A percentile compares a stretch with the other conserved stretches of the same genome.
phyloP scores from a whole-genome alignment of 108 stramenopile species.

The Epithemia pelagica region DNA sequence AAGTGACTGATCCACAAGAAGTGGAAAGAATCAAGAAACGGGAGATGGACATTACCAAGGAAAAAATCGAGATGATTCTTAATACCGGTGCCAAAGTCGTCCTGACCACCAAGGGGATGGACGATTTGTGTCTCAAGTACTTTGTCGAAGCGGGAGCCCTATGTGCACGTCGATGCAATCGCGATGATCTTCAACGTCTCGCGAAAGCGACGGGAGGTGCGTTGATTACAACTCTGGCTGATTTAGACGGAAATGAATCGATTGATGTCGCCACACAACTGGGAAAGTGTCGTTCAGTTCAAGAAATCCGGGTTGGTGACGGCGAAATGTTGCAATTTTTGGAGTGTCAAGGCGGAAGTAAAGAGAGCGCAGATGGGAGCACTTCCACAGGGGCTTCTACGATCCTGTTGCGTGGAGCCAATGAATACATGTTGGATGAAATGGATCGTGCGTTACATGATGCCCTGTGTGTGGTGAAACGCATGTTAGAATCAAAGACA shows the following conservation, averaged over 20 bases:
- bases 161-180: conserved; percentile 89
- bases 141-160: conserved; percentile 98
- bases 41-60: conserved; percentile 99
- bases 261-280: conserved; percentile 83
- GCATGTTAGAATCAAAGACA: conserved; percentile 95
- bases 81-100: conserved; percentile 95
- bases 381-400: conserved; percentile 84
- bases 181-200: conserved; percentile 96
- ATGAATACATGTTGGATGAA: conserved; percentile 99
- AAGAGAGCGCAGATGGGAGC: conserved; percentile 73
- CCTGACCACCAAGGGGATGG: conserved; percentile 98
- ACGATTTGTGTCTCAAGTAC: conserved; percentile 99
- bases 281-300: conserved; percentile 85
- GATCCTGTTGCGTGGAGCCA: conserved; percentile 97
- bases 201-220: conserved; percentile 98
- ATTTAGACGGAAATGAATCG: conserved; percentile 97
- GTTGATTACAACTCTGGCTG: conserved; percentile 95
- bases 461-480: conserved; percentile 94
- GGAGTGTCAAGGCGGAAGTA: conserved; percentile 82
- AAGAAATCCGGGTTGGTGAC: conserved; percentile 96
- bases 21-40: conserved; percentile 95
- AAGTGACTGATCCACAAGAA: conserved; percentile 85
- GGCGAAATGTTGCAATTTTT: conserved; percentile 97
- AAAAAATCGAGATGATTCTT: conserved; percentile 97
- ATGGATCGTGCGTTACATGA: conserved; percentile 99